Conservation (phyloP, 495 filamentous ascomycete genomes). For the Extremus antarcticus region DNA sequence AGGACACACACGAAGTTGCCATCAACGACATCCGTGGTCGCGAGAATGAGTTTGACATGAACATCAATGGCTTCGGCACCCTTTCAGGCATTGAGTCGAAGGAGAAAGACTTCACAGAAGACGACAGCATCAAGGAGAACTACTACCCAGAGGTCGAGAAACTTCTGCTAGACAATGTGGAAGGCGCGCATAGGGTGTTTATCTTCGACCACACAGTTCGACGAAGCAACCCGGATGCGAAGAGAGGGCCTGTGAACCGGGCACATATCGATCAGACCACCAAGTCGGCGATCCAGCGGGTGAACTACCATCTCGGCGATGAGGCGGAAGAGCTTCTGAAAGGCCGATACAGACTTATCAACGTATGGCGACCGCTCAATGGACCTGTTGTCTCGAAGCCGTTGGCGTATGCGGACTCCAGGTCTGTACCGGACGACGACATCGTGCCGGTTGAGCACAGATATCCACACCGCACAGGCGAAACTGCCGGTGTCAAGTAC, state of each 20-base stretch:
- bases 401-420: constrained; percentile 57
- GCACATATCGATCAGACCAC: constrained; percentile 81
- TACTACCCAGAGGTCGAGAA: constrained; percentile 79
- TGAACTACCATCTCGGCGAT: constrained; percentile 49
- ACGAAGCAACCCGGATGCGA: constrained; percentile 40
- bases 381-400: constrained; percentile 59
- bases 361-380: constrained; percentile 76
- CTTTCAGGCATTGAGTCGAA: constrained; percentile 41
- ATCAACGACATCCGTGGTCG: constrained; percentile 58
- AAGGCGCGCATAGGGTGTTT: constrained; percentile 50
- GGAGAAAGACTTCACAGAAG: constrained; percentile 51
- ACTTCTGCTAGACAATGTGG: constrained; percentile 50
- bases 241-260: constrained; percentile 52
- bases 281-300: constrained; percentile 50
- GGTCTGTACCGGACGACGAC: constrained; percentile 49
- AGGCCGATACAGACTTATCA: constrained; percentile 68
- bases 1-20: constrained; percentile 34
- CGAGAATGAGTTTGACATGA: constrained; percentile 53
- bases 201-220: constrained; percentile 92
- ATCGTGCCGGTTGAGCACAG: constrained; percentile 64
- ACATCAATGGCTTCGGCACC: constrained; percentile 58
- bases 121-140: constrained; percentile 47
- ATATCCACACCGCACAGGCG: constrained; percentile 59
- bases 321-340: constrained; percentile 47
- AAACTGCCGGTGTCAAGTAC: constrained; percentile 63